phyloP scores from a whole-genome alignment of 2,329 filamentous ascomycete species.

The Amauroascus niger region DNA sequence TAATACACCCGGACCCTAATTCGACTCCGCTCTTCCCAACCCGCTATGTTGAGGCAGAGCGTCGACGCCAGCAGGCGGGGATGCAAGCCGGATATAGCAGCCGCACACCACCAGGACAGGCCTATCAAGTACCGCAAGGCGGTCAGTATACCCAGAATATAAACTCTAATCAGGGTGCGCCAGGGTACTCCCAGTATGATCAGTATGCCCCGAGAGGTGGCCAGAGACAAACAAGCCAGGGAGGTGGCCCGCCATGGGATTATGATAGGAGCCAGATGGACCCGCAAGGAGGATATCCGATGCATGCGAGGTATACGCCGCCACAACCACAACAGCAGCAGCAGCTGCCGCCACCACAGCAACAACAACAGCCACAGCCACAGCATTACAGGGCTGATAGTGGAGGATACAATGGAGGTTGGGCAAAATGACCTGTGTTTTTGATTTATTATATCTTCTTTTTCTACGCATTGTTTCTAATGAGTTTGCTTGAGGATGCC shows the following conservation, averaged over 20 bases:
- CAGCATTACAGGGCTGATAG: constrained; percentile 14
- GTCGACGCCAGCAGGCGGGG: constrained; percentile 4
- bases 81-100: constrained; percentile 4
- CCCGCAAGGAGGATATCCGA: constrained; percentile 7
- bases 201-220: constrained; percentile 6
- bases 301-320: constrained; percentile 6
- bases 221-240: constrained; percentile 11
- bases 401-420: constrained; percentile 13
- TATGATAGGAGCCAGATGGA: constrained; percentile 10
- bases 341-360: no score
- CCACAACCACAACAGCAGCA: constrained; percentile 11
- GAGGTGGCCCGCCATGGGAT: constrained; percentile 12
- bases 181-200: constrained; percentile 10
- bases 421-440: constrained; percentile 8
- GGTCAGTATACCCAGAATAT: constrained; percentile 8
- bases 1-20: constrained; percentile 16
- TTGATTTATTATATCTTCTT: not conserved
- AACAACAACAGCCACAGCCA: constrained; percentile 9
- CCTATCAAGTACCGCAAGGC: constrained; percentile 8
- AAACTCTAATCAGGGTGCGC: constrained; percentile 5
- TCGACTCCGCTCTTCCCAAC: constrained; percentile 15
- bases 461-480: not conserved
- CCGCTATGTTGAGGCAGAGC: constrained; percentile 15
- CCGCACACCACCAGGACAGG: constrained; percentile 13
- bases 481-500: not conserved